Conservation (phyloP, 139 green algal genomes). For the Chlamydomonas incerta region DNA sequence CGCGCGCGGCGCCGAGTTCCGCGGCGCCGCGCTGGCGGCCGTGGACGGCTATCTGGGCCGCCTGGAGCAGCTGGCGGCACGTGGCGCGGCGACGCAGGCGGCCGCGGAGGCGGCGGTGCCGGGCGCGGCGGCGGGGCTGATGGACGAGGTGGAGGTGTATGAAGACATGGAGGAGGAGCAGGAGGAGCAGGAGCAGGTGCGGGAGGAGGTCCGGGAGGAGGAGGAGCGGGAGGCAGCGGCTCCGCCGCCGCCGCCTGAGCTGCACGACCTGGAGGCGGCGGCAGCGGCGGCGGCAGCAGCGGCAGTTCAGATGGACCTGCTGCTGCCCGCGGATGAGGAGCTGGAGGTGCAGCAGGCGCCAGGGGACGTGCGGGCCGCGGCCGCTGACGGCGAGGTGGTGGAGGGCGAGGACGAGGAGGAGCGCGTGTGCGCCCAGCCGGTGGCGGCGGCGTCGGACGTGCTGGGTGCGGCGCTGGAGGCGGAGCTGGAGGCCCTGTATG, state of each 20-base stretch:
- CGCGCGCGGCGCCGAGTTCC: slow-evolving; percentile 36
- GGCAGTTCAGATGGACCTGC: too few species aligned
- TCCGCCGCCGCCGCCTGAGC: not conserved
- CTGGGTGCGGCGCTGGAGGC: not conserved
- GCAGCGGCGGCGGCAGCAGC: not conserved
- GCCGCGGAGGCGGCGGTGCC: slow-evolving; percentile 20
- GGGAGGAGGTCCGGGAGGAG: not conserved
- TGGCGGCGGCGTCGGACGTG: too few species aligned
- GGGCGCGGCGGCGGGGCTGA: slow-evolving; percentile 2
- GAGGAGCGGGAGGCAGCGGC: not conserved
- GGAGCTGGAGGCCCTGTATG: not conserved
- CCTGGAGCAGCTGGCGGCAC: slow-evolving; percentile 14
- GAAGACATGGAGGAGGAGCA: not conserved
- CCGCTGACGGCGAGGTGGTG: too few species aligned
- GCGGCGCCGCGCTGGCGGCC: slow-evolving; percentile 43
- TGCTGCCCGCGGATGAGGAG: not conserved
- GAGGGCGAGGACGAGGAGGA: not conserved
- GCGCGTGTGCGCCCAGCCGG: too few species aligned
- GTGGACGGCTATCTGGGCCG: slow-evolving; percentile 40
- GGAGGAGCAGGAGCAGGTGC: not conserved
- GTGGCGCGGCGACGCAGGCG: slow-evolving; percentile 24
- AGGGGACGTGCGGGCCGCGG: too few species aligned
- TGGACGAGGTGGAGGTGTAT: slow-evolving; percentile 26
- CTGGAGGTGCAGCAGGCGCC: too few species aligned
- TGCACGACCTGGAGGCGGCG: not conserved